A percentile compares a stretch with the other conserved stretches of the same genome.
These are phyloP conservation scores for Magnolia kwangsiensis DNA, from an alignment of 164 flowering plant genomes.

Conservation along the genomic window DNA sequence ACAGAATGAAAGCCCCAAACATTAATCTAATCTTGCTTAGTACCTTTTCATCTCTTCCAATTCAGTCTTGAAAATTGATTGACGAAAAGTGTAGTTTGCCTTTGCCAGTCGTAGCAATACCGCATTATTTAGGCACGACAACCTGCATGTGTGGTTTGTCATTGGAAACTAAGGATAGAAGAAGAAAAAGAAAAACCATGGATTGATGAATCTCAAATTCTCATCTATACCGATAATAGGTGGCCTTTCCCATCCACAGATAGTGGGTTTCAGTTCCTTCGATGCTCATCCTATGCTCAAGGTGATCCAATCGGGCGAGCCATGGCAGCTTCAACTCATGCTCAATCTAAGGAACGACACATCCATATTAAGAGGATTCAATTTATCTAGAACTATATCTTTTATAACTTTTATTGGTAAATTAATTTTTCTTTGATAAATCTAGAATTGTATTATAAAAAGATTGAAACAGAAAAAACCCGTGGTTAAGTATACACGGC, in stretches of 20 bases:
- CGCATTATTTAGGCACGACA: neutral
- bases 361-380: neutral
- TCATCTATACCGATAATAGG: slow-evolving; percentile 2
- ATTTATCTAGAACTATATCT: neutral
- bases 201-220: neutral
- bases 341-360: slow-evolving; percentile 5
- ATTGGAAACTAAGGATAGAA: neutral
- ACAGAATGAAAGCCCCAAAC: neutral
- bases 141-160: neutral
- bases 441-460: no score
- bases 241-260: slow-evolving; percentile 4
- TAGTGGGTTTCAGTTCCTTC: slow-evolving; percentile 4
- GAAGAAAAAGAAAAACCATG: neutral
- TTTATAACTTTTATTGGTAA: no score
- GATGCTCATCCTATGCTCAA: slow-evolving; percentile 6
- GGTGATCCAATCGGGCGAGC: slow-evolving; percentile 10
- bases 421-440: no score
- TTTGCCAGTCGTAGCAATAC: slow-evolving; percentile 1
- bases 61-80: slow-evolving; percentile 6
- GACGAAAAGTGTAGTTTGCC: slow-evolving; percentile 2
- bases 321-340: slow-evolving; percentile 4
- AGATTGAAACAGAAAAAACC: no score
- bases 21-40: neutral
- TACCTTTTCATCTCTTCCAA: slow-evolving; percentile 5
- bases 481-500: no score